Evolutionary conservation across 2,329 filamentous ascomycete species (phyloP).

Genomic region (Diaporthe vaccinii): DNA sequence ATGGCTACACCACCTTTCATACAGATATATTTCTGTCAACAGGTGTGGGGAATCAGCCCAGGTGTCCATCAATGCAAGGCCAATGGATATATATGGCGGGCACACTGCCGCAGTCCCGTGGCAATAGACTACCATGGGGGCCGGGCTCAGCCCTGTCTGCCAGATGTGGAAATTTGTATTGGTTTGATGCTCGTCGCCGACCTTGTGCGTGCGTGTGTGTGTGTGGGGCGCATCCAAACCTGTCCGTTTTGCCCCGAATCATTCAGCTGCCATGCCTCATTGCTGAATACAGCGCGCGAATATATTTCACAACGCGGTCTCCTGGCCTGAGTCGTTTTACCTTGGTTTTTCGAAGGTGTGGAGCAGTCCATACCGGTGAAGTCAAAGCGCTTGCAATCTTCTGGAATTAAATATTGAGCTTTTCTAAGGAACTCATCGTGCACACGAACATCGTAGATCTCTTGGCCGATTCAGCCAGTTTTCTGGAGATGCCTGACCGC

Average conservation of each 20-base stretch:
- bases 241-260: not conserved
- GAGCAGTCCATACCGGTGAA: not conserved
- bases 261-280: not conserved
- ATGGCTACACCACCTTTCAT: not conserved
- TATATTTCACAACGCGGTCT: not conserved
- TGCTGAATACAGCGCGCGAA: not conserved
- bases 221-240: not conserved
- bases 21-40: not conserved
- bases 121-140: not conserved
- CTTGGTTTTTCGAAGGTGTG: not conserved
- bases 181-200: not conserved
- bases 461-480: not conserved
- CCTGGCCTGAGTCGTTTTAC: not conserved
- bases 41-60: not conserved
- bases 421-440: not conserved
- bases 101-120: not conserved
- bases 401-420: not conserved
- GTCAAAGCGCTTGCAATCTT: not conserved
- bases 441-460: not conserved
- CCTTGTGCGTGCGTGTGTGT: not conserved
- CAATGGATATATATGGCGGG: not conserved
- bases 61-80: not conserved
- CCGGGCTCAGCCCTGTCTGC: conserved; percentile 19
- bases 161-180: not conserved
- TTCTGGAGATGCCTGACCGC: not conserved